Conservation (phyloP, 768 basidiomycete genomes). For the Tremella mesenterica region DNA sequence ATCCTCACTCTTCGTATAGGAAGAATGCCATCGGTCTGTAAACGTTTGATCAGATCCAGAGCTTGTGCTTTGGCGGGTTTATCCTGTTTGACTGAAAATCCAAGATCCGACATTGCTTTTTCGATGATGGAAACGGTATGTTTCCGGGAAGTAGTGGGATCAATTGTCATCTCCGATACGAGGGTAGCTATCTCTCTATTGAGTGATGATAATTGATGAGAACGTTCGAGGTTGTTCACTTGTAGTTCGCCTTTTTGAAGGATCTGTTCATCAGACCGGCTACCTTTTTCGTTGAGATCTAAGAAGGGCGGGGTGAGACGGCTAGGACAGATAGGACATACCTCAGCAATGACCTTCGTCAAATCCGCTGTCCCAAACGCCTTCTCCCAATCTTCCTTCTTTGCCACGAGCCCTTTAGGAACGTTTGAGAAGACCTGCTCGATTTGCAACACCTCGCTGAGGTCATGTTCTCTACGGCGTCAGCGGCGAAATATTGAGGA, state of each 20-base stretch:
- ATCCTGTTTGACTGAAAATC: conserved; percentile 76
- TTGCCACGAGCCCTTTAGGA: conserved; percentile 88
- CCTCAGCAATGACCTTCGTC: conserved; percentile 71
- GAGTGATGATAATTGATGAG: conserved; percentile 73
- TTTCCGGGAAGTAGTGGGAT: conserved; percentile 77
- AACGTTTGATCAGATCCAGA: conserved; percentile 29
- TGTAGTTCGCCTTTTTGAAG: conserved; percentile 93
- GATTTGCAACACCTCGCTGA: conserved; percentile 94
- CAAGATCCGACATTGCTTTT: conserved; percentile 92
- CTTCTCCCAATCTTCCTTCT: conserved; percentile 80
- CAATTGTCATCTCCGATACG: conserved; percentile 91
- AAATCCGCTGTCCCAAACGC: conserved; percentile 72
- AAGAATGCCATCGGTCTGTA: conserved; percentile 45
- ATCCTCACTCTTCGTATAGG: conserved; percentile 89
- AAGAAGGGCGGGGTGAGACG: not conserved
- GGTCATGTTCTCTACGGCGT: conserved; percentile 64
- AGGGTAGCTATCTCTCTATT: conserved; percentile 85
- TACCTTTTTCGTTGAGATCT: not conserved
- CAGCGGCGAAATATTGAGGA: conserved; percentile 3
- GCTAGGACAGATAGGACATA: conserved; percentile 34
- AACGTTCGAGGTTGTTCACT: conserved; percentile 92
- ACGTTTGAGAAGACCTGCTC: conserved; percentile 93
- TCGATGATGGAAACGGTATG: conserved; percentile 94
- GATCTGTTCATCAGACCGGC: conserved; percentile 52
- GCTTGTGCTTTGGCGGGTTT: conserved; percentile 89